Conservation (phyloP, 495 filamentous ascomycete genomes). For the Penicilliopsis zonata region DNA sequence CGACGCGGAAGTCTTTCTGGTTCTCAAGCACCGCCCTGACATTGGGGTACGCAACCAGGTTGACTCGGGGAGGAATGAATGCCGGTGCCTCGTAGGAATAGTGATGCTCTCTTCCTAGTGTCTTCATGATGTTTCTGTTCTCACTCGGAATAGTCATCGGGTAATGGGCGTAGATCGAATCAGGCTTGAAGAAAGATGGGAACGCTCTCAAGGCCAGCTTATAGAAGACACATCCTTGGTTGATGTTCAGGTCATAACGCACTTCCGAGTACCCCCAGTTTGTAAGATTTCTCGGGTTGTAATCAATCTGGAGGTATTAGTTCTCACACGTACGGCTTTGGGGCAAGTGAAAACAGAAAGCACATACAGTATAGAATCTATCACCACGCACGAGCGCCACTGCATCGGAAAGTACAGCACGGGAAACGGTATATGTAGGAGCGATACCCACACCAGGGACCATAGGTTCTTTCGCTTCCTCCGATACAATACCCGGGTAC, state of each 20-base stretch:
- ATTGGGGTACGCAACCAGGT: slow-evolving; percentile 47
- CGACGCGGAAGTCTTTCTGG: slow-evolving; percentile 48
- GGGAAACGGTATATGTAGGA: slow-evolving; percentile 46
- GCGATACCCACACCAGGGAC: slow-evolving; percentile 42
- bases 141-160: slow-evolving; percentile 71
- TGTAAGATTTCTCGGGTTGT: slow-evolving; percentile 66
- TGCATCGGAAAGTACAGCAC: slow-evolving; percentile 41
- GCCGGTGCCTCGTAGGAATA: slow-evolving; percentile 60
- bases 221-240: slow-evolving; percentile 77
- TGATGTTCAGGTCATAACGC: slow-evolving; percentile 59
- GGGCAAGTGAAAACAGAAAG: slow-evolving; percentile 1
- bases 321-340: not conserved
- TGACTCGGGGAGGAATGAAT: slow-evolving; percentile 35
- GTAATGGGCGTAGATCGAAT: slow-evolving; percentile 82
- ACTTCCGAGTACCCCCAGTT: slow-evolving; percentile 67
- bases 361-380: slow-evolving; percentile 35
- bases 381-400: slow-evolving; percentile 42
- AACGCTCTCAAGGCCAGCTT: slow-evolving; percentile 72
- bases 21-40: slow-evolving; percentile 52
- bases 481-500: slow-evolving; percentile 47
- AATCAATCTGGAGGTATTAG: slow-evolving; percentile 33
- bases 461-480: slow-evolving; percentile 42
- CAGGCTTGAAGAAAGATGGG: slow-evolving; percentile 63
- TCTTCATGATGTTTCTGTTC: slow-evolving; percentile 60
- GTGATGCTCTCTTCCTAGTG: slow-evolving; percentile 55